Conservation (phyloP, 305 asterid species). For the Withania somnifera region DNA sequence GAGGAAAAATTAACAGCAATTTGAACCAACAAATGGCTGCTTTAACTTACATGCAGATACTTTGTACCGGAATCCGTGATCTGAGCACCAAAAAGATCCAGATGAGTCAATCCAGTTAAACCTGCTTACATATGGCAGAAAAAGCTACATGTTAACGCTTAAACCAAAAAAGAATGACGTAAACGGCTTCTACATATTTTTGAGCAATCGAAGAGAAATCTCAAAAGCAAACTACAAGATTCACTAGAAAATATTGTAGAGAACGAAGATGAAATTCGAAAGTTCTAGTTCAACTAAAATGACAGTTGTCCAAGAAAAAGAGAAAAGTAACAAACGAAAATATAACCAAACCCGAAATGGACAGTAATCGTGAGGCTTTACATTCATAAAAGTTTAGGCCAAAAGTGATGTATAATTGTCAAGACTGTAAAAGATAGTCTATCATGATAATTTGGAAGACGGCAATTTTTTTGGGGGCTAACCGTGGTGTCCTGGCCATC, state of each 20-base stretch:
- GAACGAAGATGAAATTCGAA: not conserved
- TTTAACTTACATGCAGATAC: constrained; percentile 2
- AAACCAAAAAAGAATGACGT: not conserved
- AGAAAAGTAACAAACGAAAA: not conserved
- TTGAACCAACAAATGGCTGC: not conserved
- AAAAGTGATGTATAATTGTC: not conserved
- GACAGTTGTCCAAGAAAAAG: not conserved
- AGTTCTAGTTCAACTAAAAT: not conserved
- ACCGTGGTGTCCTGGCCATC: too few species aligned
- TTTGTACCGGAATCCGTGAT: constrained; percentile 12
- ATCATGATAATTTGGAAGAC: not conserved
- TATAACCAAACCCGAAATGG: not conserved
- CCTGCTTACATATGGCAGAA: not conserved
- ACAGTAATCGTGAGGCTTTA: not conserved
- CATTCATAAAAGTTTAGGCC: not conserved
- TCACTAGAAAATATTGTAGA: not conserved
- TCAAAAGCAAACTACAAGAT: not conserved
- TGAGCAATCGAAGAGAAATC: not conserved
- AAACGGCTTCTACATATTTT: not conserved
- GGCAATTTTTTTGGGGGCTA: too few species aligned
- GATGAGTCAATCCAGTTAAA: constrained; percentile 16
- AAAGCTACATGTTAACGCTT: not conserved
- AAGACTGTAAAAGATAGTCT: not conserved
- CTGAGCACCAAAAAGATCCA: constrained; percentile 15
- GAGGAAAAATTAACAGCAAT: not conserved